These are phyloP conservation scores for Elsinoe ampelina DNA, from an alignment of 2,329 filamentous ascomycete genomes.

Conservation along the genomic window DNA sequence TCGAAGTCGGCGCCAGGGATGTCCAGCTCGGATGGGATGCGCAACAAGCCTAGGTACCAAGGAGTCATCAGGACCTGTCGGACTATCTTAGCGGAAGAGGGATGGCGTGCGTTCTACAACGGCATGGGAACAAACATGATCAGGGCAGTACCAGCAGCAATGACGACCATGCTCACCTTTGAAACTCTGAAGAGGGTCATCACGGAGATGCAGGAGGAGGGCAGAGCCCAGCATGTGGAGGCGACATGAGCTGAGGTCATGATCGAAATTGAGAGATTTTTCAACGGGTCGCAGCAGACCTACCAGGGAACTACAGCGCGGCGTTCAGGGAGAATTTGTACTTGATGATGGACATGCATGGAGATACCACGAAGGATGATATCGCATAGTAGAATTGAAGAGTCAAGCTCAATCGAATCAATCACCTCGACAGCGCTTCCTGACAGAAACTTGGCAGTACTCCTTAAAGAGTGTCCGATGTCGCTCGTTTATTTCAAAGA, in stretches of 20 bases:
- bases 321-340: constrained; percentile 8
- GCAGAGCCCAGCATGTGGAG: constrained; percentile 17
- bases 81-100: constrained; percentile 81
- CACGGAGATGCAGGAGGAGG: constrained; percentile 46
- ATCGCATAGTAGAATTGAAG: neutral
- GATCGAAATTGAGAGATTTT: neutral
- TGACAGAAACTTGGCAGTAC: neutral
- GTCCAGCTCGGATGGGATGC: constrained; percentile 45
- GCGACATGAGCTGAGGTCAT: neutral
- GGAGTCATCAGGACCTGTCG: constrained; percentile 74
- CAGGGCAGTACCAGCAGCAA: constrained; percentile 85
- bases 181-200: constrained; percentile 60
- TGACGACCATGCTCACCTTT: constrained; percentile 96
- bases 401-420: neutral
- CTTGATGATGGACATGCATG: constrained; percentile 2
- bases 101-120: constrained; percentile 93
- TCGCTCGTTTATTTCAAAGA: neutral
- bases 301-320: constrained; percentile 3
- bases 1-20: constrained; percentile 27
- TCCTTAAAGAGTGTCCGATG: neutral
- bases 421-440: neutral
- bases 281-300: constrained; percentile 7
- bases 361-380: constrained; percentile 5
- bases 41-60: constrained; percentile 51
- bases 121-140: constrained; percentile 98